Conservation (phyloP, 2,329 filamentous ascomycete genomes). For the Teratosphaeria pseudoeucalypti region DNA sequence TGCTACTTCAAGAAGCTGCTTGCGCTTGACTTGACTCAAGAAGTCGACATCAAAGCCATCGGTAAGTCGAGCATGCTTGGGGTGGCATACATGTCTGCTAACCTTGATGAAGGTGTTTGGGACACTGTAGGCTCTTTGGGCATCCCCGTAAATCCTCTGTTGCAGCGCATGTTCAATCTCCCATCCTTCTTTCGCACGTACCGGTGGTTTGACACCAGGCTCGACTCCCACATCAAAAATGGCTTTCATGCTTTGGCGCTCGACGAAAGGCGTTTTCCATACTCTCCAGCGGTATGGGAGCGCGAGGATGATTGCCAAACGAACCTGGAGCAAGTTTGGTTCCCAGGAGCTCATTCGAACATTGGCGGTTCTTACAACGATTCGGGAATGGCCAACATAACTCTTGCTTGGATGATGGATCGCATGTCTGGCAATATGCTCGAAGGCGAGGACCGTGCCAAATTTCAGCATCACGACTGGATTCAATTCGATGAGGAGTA, state of each 20-base stretch:
- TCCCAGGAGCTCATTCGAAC: conserved; percentile 44
- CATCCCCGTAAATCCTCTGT: conserved; percentile 25
- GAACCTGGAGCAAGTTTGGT: conserved; percentile 42
- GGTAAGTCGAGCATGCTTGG: conserved; percentile 7
- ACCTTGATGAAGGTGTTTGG: conserved; percentile 28
- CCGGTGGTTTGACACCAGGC: conserved; percentile 25
- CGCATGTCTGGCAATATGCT: conserved; percentile 24
- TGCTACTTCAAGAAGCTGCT: conserved; percentile 17
- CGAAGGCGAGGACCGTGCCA: conserved; percentile 5
- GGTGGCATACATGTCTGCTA: not conserved
- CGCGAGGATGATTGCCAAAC: conserved; percentile 16
- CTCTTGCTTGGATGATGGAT: conserved; percentile 35
- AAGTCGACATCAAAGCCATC: conserved; percentile 31
- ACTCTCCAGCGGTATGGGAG: conserved; percentile 43
- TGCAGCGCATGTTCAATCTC: conserved; percentile 15
- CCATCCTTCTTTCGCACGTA: conserved; percentile 23
- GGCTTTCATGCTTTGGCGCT: conserved; percentile 48
- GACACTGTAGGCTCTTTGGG: conserved; percentile 37
- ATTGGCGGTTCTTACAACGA: conserved; percentile 38
- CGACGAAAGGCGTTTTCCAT: conserved; percentile 42
- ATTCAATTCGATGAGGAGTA: conserved; percentile 27
- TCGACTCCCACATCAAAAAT: conserved; percentile 35
- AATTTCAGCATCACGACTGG: conserved; percentile 21
- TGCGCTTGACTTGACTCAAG: conserved; percentile 12
- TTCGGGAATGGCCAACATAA: conserved; percentile 26